Evolutionary conservation across 805 yeast species (phyloP), one percentile per base, ranked within the genome.

Genomic region (Candida fluviatilis): DNA sequence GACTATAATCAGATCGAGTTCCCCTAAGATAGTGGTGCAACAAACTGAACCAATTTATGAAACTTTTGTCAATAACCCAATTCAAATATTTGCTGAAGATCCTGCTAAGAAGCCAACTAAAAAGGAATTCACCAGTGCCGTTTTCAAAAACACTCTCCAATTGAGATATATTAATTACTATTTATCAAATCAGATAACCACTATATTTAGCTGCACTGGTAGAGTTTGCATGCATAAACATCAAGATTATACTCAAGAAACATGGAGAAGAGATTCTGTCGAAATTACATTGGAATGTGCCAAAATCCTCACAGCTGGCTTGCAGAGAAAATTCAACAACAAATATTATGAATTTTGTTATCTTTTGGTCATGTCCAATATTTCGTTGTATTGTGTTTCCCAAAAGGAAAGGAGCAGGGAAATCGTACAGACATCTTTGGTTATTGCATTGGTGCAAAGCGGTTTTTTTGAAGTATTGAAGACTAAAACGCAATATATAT

Each of bases 91-190:
- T 40, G 57, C 69, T 0, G 64, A 62, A 2, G 70, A 72, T 18
- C 78, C 78, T 0, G 13, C 33, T 2, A 31, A 40, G 5, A 33
- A 40, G 2, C 45, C 52, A 4, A 51, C 61, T 34, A 47, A 65
- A 27, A 51, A 53, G 18, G 40, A 71, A 69, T 25, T 71, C 69
- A 73, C 76, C 0, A 68, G 78, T 29, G 75, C 84, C 0, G 80
- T 78, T 47, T 78, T 66, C 58, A 83, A 83, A 45, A 84, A 84
- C 49, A 61, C 82, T 0, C 58, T 76, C 2, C 78, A 80, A 44
- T 54, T 80, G 8, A 68, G 88, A 38, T 68, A 67, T 42, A 66
- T 80, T 27, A 55, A 67, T 23, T 66, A 71, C 36, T 66, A 75
- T 23, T 56, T 78, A 18, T 82, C 78, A 45, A 60, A 69, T 5